A percentile compares a stretch with the other conserved stretches of the same genome.
Conservation (phyloP, 169 alveolate genomes). For the Cryptosporidium xiaoi region DNA sequence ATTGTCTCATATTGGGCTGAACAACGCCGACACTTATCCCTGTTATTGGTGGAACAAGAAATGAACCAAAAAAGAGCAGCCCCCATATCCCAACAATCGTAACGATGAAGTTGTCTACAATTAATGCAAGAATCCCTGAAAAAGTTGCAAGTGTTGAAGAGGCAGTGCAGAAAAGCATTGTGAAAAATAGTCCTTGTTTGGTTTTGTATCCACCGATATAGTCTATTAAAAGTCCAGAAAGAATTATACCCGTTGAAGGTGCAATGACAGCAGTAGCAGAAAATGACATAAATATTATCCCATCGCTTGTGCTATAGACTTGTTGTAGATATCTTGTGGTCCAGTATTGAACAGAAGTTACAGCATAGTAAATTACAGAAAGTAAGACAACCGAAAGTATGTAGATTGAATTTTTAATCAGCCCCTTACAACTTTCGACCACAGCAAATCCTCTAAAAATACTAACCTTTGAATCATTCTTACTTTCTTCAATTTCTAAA, state of each 20-base stretch:
- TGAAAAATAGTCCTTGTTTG: slow-evolving; percentile 35
- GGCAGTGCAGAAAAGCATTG: slow-evolving; percentile 41
- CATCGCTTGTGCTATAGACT: slow-evolving; percentile 53
- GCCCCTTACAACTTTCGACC: not conserved
- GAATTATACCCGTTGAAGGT: slow-evolving; percentile 57
- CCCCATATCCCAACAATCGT: slow-evolving; percentile 71
- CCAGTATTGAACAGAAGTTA: slow-evolving; percentile 68
- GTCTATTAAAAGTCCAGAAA: slow-evolving; percentile 67
- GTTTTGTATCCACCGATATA: slow-evolving; percentile 66
- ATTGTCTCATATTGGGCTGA: slow-evolving; percentile 45
- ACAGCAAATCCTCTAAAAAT: slow-evolving; percentile 7
- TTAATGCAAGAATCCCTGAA: slow-evolving; percentile 33
- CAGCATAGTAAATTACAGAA: slow-evolving; percentile 57
- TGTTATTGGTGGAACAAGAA: slow-evolving; percentile 70
- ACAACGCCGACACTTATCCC: slow-evolving; percentile 75
- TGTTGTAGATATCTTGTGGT: slow-evolving; percentile 69
- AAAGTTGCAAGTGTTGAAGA: slow-evolving; percentile 44
- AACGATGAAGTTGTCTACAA: slow-evolving; percentile 34
- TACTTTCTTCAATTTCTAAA: not conserved
- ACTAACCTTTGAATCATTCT: slow-evolving; percentile 27
- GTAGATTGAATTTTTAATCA: slow-evolving; percentile 27
- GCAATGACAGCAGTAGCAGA: slow-evolving; percentile 68
- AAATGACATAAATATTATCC: slow-evolving; percentile 69
- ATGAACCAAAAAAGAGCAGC: slow-evolving; percentile 62
- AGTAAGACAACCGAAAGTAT: slow-evolving; percentile 44